phyloP scores from a whole-genome alignment of 1,139 yeast species.

The Pichia sp. region DNA sequence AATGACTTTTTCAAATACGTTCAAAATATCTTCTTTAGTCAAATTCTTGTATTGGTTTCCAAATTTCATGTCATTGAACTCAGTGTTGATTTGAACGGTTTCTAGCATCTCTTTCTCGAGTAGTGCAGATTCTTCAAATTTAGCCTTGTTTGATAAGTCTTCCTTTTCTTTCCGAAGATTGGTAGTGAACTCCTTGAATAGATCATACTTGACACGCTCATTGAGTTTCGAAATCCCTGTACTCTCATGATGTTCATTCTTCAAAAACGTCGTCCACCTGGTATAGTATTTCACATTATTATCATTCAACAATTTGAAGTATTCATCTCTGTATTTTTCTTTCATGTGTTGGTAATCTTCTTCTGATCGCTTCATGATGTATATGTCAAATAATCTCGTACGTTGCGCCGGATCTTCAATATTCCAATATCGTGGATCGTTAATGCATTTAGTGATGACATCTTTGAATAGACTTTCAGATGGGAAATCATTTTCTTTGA shows the following conservation, averaged over 20 bases:
- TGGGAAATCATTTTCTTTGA: conserved; percentile 56
- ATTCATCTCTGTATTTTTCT: conserved; percentile 58
- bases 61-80: conserved; percentile 23
- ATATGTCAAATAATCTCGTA: conserved; percentile 64
- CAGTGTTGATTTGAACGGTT: conserved; percentile 26
- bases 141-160: conserved; percentile 31
- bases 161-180: conserved; percentile 42
- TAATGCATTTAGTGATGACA: conserved; percentile 59
- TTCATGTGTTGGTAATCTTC: conserved; percentile 51
- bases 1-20: conserved; percentile 50
- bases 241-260: conserved; percentile 49
- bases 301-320: conserved; percentile 46
- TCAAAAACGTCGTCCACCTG: conserved; percentile 62
- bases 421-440: conserved; percentile 68
- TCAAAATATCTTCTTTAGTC: conserved; percentile 58
- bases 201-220: conserved; percentile 51
- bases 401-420: conserved; percentile 60
- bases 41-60: conserved; percentile 46
- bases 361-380: conserved; percentile 52
- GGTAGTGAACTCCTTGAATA: conserved; percentile 51
- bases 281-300: conserved; percentile 55
- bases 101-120: conserved; percentile 41
- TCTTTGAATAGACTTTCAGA: conserved; percentile 74
- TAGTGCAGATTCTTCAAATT: conserved; percentile 51
- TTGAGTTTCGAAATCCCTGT: conserved; percentile 63